Conservation (phyloP, 768 basidiomycete species). For the Trametes villosa region DNA sequence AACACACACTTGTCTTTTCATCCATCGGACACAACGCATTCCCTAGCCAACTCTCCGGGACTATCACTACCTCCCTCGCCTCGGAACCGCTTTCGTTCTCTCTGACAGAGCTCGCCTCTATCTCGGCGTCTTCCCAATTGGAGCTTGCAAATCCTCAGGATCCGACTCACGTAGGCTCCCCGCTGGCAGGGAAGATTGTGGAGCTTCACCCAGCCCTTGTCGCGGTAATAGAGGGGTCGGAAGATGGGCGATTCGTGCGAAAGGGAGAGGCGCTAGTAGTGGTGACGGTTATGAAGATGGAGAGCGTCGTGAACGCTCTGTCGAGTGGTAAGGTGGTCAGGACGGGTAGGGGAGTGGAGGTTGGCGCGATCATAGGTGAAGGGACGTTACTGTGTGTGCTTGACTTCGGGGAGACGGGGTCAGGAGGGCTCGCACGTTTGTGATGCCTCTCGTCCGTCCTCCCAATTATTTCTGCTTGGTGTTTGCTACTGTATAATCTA, state of each 20-base stretch:
- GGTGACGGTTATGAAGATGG: slow-evolving; percentile 26
- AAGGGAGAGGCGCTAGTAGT: slow-evolving; percentile 17
- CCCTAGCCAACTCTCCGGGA: slow-evolving; percentile 22
- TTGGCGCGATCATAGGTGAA: slow-evolving; percentile 15
- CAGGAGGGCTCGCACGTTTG: background rate
- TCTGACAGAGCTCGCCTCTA: slow-evolving; percentile 9
- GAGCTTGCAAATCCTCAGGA: slow-evolving; percentile 20
- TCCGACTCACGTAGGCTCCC: slow-evolving; percentile 15
- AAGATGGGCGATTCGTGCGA: background rate
- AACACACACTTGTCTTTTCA: slow-evolving; percentile 14
- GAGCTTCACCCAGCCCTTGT: slow-evolving; percentile 21
- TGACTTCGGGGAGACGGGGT: background rate
- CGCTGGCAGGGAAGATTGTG: slow-evolving; percentile 22
- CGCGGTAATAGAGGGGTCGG: background rate
- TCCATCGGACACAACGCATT: slow-evolving; percentile 24
- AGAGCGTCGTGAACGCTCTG: slow-evolving; percentile 16
- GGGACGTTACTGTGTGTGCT: slow-evolving; percentile 19
- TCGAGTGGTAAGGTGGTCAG: slow-evolving; percentile 8
- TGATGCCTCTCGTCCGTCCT: too few relatives aligned
- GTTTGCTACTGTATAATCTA: too few relatives aligned
- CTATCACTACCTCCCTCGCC: slow-evolving; percentile 20
- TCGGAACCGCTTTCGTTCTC: slow-evolving; percentile 17
- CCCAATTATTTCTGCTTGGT: too few relatives aligned
- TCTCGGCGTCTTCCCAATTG: slow-evolving; percentile 1
- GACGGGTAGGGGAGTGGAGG: slow-evolving; percentile 17